These are phyloP conservation scores for Fistulinella cinereoalba DNA, from an alignment of 1,284 basidiomycete species.

Conservation along the genomic window DNA sequence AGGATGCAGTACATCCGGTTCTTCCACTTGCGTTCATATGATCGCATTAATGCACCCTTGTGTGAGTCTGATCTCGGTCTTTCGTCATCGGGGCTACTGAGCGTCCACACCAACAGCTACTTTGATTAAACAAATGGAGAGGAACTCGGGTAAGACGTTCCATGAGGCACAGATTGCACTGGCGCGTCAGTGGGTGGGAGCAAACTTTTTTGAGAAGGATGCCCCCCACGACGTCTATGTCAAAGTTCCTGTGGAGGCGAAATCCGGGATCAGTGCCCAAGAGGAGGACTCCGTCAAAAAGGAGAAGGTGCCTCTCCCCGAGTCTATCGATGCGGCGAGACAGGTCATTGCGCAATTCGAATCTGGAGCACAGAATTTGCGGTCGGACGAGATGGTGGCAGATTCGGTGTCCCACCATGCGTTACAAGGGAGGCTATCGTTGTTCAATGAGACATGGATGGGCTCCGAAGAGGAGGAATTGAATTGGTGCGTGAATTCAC, in stretches of 20 bases:
- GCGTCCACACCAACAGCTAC: constrained; percentile 38
- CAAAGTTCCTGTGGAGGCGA: constrained; percentile 46
- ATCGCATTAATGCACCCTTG: constrained; percentile 83
- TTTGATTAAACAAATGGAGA: constrained; percentile 69
- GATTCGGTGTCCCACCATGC: constrained; percentile 82
- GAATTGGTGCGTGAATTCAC: constrained; percentile 52
- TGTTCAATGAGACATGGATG: constrained; percentile 77
- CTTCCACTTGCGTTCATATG: constrained; percentile 88
- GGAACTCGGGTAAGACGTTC: constrained; percentile 75
- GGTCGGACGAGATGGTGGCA: constrained; percentile 58
- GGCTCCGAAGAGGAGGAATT: constrained; percentile 82
- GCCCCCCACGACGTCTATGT: constrained; percentile 52
- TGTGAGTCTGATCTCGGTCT: constrained; percentile 35
- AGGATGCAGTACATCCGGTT: constrained; percentile 81
- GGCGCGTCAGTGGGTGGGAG: constrained; percentile 77
- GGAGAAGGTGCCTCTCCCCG: constrained; percentile 65
- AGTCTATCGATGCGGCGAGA: constrained; percentile 61
- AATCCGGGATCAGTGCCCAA: constrained; percentile 39
- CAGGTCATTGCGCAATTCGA: constrained; percentile 67
- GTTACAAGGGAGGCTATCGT: constrained; percentile 54
- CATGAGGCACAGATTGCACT: constrained; percentile 85
- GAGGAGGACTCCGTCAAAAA: constrained; percentile 54
- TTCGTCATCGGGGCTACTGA: background rate
- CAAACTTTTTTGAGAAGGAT: constrained; percentile 38
- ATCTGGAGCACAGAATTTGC: constrained; percentile 49